Conservation (phyloP, 306 rosid species). For the Acmispon strigosus region DNA sequence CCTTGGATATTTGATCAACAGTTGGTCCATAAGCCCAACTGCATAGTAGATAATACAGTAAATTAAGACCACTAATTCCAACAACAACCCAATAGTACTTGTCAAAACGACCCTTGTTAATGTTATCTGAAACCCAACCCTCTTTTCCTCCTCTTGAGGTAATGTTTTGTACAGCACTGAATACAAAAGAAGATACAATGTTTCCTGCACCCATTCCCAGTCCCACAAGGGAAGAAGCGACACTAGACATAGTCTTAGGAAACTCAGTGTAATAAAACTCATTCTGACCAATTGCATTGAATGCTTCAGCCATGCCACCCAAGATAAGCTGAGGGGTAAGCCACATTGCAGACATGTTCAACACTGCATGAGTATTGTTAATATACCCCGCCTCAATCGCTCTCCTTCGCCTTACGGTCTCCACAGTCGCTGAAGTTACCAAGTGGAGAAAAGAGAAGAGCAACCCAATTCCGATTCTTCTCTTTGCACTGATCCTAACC, state of each 20-base stretch:
- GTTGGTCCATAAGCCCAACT: constrained; percentile 70
- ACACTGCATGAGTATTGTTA: constrained; percentile 23
- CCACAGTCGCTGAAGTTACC: constrained; percentile 38
- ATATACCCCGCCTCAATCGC: constrained; percentile 34
- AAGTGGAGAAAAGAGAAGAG: constrained; percentile 35
- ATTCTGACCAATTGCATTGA: constrained; percentile 53
- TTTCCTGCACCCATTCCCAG: constrained; percentile 53
- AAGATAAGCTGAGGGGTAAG: constrained; percentile 48
- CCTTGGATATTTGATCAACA: constrained; percentile 14
- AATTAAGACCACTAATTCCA: constrained; percentile 31
- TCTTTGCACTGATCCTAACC: constrained; percentile 33
- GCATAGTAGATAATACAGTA: constrained; percentile 39
- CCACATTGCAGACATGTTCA: constrained; percentile 66
- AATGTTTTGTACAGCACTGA: constrained; percentile 31
- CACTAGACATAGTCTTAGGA: constrained; percentile 56
- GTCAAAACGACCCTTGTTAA: constrained; percentile 52
- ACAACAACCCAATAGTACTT: constrained; percentile 50
- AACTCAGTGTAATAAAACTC: constrained; percentile 69
- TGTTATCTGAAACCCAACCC: constrained; percentile 54
- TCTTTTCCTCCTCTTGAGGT: constrained; percentile 55
- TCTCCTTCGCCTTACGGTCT: constrained; percentile 32
- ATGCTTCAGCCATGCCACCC: constrained; percentile 65
- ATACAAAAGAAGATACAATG: constrained; percentile 38
- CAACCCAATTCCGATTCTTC: constrained; percentile 59
- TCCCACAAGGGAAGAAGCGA: constrained; percentile 43